These are phyloP conservation scores for Stramenopiles sp. DNA, from an alignment of 352 stramenopile genomes.

Conservation along the genomic window DNA sequence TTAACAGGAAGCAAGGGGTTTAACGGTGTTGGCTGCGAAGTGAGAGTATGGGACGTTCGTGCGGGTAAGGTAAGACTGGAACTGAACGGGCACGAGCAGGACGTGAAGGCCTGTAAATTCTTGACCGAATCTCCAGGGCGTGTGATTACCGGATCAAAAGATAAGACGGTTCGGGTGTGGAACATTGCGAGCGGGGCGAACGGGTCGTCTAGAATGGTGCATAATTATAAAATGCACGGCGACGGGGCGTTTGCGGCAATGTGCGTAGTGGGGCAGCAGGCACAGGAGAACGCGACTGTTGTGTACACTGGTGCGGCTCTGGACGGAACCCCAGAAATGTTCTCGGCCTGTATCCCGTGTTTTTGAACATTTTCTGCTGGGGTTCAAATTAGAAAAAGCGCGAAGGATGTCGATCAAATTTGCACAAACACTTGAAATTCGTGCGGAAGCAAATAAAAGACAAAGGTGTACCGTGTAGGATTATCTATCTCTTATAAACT, in stretches of 20 bases:
- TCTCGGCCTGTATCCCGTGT: no score
- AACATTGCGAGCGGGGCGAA: slow-evolving; percentile 21
- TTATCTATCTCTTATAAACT: no score
- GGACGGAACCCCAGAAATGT: not conserved
- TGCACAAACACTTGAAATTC: no score
- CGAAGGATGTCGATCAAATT: no score
- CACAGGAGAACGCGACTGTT: not conserved
- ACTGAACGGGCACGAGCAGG: slow-evolving; percentile 43
- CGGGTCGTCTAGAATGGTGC: not conserved
- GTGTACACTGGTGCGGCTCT: not conserved
- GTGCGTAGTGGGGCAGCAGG: not conserved
- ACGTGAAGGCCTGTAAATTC: slow-evolving; percentile 47
- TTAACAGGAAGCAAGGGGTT: slow-evolving; percentile 59
- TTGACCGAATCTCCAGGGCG: slow-evolving; percentile 20
- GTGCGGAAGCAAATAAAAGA: no score
- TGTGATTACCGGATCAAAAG: slow-evolving; percentile 42
- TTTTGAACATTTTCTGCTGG: no score
- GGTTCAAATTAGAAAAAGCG: no score
- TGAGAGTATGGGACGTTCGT: slow-evolving; percentile 49
- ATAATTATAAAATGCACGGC: not conserved
- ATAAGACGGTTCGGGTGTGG: slow-evolving; percentile 49
- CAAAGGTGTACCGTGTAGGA: no score
- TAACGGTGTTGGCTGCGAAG: slow-evolving; percentile 47
- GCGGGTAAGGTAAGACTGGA: slow-evolving; percentile 36
- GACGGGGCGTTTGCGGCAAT: slow-evolving; percentile 1